Base-by-base conservation (phyloP, 2,329 filamentous ascomycete species). In the Davidsoniella neocaledoniae region DNA sequence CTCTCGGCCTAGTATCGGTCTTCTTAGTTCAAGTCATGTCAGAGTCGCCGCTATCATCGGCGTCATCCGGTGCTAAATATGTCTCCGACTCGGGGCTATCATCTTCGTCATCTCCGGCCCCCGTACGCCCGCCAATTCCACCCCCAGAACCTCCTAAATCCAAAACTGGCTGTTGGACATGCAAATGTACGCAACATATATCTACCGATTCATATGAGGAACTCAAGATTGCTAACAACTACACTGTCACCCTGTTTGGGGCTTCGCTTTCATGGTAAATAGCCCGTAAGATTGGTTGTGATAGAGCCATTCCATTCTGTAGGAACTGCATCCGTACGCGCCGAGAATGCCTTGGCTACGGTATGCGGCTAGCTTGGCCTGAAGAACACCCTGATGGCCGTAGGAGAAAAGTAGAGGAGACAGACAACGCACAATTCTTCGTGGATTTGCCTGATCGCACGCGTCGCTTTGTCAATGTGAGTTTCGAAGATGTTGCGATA, bases 271-370 rank as follows among this genome's bases (percentile, higher is more conserved):
- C 7, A 19, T 38, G 23, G 38, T 21, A 29, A 43, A n/a, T 57
- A 71, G 68, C 63, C 53, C 66, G 68, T 50, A 71, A 71, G 56
- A 66, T 71, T 52, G 67, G 68, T 42, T 71, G 69, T 54, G 69
- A 71, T 57, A 63, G 64, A 48, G 58, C 59, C 12, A 58, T 65
- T 21, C 68, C 69, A 3, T 55, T 57, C 19, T 71, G 69, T 58
- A 59, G 63, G 43, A 70, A 69, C 55, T 72, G 69, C 54, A 58
- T 59, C 12, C 61, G 64, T 19, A 65, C 67, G 2, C 62, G 63
- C 16, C 62, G 68, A 53, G 50, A 59, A 52, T 71, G 68, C 55
- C 52, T 64, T 49, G 68, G 68, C 40, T 72, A 71, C 54, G 66
- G 63, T 4, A 57, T 70, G 38, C 67, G 68, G 39, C 64, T 72